phyloP scores from a whole-genome alignment of 2,329 filamentous ascomycete species.

The Diplodia seriata region DNA sequence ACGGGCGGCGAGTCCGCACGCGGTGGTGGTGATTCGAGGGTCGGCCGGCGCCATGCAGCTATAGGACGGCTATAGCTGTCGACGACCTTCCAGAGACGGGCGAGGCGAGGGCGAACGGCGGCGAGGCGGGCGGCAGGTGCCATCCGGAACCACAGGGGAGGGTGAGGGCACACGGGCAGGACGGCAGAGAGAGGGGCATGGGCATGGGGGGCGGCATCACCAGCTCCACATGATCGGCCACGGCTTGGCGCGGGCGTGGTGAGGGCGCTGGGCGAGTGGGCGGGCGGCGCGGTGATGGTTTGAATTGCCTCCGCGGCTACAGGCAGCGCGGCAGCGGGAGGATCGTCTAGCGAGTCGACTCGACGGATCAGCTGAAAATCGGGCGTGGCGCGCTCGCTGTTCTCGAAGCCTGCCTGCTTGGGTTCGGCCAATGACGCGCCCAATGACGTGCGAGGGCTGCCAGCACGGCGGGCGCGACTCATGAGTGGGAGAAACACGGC shows the following conservation, averaged over 20 bases:
- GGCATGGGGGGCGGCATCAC: conserved; percentile 14
- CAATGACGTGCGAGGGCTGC: conserved; percentile 23
- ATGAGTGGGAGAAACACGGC: conserved; percentile 25
- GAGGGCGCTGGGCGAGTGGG: background rate
- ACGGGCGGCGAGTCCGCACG: background rate
- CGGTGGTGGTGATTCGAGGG: conserved; percentile 7
- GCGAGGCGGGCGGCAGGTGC: conserved; percentile 1
- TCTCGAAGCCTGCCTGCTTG: conserved; percentile 29
- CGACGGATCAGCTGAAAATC: conserved; percentile 27
- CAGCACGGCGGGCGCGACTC: conserved; percentile 8
- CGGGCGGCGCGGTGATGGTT: conserved; percentile 1
- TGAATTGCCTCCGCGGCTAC: conserved; percentile 15
- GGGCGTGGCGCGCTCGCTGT: conserved; percentile 18
- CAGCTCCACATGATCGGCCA: conserved; percentile 29
- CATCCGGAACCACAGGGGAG: background rate
- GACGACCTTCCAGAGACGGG: background rate
- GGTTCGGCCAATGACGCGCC: conserved; percentile 21
- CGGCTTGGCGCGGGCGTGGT: conserved; percentile 16
- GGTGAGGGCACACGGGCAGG: background rate
- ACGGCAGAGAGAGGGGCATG: conserved; percentile 5
- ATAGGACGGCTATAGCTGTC: conserved; percentile 15
- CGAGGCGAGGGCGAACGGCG: background rate
- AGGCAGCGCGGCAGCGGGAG: conserved; percentile 26
- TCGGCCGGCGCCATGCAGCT: background rate
- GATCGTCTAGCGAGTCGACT: conserved; percentile 26